Evolutionary conservation across 1,284 basidiomycete genomes (phyloP).

Genomic region (Malassezia furfur): DNA sequence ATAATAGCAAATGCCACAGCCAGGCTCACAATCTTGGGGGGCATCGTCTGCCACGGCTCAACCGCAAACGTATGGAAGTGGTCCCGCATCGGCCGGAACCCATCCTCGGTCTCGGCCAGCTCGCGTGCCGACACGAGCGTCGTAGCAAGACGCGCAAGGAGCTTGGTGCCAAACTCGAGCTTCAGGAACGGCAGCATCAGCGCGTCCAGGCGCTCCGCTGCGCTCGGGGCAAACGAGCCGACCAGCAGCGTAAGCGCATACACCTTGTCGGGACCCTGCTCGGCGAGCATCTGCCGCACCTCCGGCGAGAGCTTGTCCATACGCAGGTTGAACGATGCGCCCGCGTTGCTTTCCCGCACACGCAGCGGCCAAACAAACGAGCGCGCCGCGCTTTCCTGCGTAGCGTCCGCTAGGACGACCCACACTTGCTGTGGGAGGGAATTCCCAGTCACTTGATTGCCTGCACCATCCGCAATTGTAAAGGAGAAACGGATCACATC

Average conservation of each 20-base stretch:
- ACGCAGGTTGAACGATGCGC: conserved; percentile 12
- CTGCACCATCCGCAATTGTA: neutral
- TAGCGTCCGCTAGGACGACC: conserved; percentile 6
- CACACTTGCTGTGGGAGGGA: conserved; percentile 13
- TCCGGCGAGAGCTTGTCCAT: conserved; percentile 7
- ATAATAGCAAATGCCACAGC: neutral
- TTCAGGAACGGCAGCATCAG: conserved; percentile 2
- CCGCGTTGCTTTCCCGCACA: conserved; percentile 5
- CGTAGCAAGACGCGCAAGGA: neutral
- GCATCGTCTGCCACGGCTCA: conserved; percentile 18
- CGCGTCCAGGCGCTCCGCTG: neutral
- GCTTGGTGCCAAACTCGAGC: neutral
- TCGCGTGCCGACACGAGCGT: neutral
- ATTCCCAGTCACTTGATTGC: neutral
- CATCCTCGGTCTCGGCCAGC: conserved; percentile 4
- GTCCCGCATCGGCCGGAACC: conserved; percentile 6
- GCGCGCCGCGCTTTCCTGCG: neutral
- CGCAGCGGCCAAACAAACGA: conserved; percentile 12
- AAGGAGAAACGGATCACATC: conserved; percentile 10
- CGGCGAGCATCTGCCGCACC: neutral
- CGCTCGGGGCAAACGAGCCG: conserved; percentile 5
- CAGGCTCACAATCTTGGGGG: conserved; percentile 2
- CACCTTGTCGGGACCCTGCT: neutral
- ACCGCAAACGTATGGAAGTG: conserved; percentile 12
- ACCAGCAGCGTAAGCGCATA: conserved; percentile 4